Conservation (phyloP, 2,329 filamentous ascomycete species). For the Verticillium alfalfae region DNA sequence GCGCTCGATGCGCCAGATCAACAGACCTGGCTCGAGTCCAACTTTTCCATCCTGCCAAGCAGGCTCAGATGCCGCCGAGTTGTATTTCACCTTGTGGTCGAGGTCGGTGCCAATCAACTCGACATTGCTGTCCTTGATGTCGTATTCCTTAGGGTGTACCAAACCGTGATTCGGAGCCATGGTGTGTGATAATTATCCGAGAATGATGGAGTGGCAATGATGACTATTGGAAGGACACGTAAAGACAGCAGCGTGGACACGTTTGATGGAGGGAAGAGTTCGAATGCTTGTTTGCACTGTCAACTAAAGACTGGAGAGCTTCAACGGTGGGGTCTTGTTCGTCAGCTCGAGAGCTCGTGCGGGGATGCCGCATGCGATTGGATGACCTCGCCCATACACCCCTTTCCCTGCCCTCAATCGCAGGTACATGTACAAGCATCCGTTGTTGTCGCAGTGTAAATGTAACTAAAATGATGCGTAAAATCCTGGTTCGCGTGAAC, state of each 20-base stretch:
- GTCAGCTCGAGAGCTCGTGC: background rate
- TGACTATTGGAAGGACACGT: background rate
- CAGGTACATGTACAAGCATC: background rate
- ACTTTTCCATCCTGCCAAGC: slow-evolving; percentile 59
- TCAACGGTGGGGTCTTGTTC: background rate
- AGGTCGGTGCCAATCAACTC: slow-evolving; percentile 59
- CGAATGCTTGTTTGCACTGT: background rate
- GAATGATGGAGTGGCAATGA: no score
- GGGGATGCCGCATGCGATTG: background rate
- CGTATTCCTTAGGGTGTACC: slow-evolving; percentile 58
- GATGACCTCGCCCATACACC: background rate
- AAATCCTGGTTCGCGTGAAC: background rate
- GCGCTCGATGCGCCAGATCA: slow-evolving; percentile 62
- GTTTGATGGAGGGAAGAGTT: background rate
- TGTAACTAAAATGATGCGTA: background rate
- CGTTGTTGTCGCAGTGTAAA: background rate
- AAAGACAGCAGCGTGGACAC: background rate
- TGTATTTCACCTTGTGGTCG: slow-evolving; percentile 64
- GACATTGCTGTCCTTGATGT: slow-evolving; percentile 64
- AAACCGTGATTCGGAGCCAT: slow-evolving; percentile 49
- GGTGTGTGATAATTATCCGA: slow-evolving; percentile 8
- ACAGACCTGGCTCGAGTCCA: slow-evolving; percentile 47
- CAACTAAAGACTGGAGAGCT: background rate
- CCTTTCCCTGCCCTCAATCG: background rate
- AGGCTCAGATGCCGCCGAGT: slow-evolving; percentile 58